A percentile compares a stretch with the other conserved stretches of the same genome.
Conservation (phyloP, 331 rosid species). For the Spiraea crenata region DNA sequence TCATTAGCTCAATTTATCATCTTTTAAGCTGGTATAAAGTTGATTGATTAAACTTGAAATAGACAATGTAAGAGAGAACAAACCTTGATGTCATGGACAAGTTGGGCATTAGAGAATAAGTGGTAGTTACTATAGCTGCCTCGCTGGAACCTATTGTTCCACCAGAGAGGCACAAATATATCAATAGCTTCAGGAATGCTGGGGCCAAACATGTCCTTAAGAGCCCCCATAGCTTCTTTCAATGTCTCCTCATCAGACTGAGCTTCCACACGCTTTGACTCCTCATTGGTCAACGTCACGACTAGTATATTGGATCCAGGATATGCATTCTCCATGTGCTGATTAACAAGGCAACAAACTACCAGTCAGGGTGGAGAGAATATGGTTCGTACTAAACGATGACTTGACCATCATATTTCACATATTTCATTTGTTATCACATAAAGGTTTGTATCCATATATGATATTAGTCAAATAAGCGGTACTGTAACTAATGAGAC, state of each 20-base stretch:
- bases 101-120: conserved; percentile 52
- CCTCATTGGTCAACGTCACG: conserved; percentile 86
- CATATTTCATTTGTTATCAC: conserved; percentile 5
- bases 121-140: conserved; percentile 98
- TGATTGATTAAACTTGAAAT: not conserved
- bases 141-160: conserved; percentile 84
- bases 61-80: conserved; percentile 1
- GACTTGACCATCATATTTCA: conserved; percentile 27
- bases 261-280: conserved; percentile 93
- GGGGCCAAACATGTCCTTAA: conserved; percentile 81
- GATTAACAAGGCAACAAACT: conserved; percentile 40
- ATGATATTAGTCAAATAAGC: not conserved
- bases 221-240: conserved; percentile 83
- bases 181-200: conserved; percentile 69
- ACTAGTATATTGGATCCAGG: conserved; percentile 94
- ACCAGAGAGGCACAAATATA: conserved; percentile 91
- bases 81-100: conserved; percentile 70
- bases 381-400: not conserved
- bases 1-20: not conserved
- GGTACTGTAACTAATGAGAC: conserved; percentile 15
- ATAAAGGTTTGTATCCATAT: not conserved
- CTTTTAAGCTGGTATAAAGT: not conserved
- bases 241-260: conserved; percentile 70
- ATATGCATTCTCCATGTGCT: conserved; percentile 98
- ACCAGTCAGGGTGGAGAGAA: conserved; percentile 31